Base-by-base conservation (phyloP, 345 rosid genomes). In the Euclidium syriacum region DNA sequence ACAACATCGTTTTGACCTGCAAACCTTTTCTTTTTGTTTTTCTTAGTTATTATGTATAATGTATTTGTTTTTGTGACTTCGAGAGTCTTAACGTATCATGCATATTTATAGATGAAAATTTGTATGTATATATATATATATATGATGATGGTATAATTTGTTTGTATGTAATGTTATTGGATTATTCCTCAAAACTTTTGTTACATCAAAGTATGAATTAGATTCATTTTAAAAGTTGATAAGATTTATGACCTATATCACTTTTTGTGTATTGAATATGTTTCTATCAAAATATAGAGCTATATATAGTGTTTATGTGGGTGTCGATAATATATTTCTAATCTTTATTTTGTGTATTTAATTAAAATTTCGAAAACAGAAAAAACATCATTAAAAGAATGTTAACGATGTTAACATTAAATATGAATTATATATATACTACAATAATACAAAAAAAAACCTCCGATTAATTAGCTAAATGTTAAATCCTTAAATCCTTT, bases 161-260 rank as follows among this genome's bases (percentile, higher is more conserved):
- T 23, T 7, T 17, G 23, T 10, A 30, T 25, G 8, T 11, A 58
- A 57, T 48, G 51, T 49, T 12, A 38, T 48, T 38, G 50, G 57
- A 67, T 57, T 57, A 51, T 22, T 49, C 27, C n/a, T n/a, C n/a
- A n/a, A 30, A 67, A 26, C 59, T 58, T 49, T 50, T 58, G 72
- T 49, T 29, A 67, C 72, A 58, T 58, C 72, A 67, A 47, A 15
- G 26, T 29, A 67, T 49, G 65, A 67, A 67, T 67, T 57, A 58
- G 65, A 67, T 56, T 67, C 71, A 56, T 56, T 65, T 56, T 32
- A 47, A n/a, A n/a, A 27, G 57, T 27, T 64, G 47, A 5, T 43
- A 19, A 42, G 25, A 30, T 40, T 35, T 46, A 9, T 16, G 22
- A 33, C 34, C 46, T 43, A n/a, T 27, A 27, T 66, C 39, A 65